These are phyloP conservation scores for Claviceps fusiformis DNA, from an alignment of 2,329 filamentous ascomycete species.

Conservation along the genomic window DNA sequence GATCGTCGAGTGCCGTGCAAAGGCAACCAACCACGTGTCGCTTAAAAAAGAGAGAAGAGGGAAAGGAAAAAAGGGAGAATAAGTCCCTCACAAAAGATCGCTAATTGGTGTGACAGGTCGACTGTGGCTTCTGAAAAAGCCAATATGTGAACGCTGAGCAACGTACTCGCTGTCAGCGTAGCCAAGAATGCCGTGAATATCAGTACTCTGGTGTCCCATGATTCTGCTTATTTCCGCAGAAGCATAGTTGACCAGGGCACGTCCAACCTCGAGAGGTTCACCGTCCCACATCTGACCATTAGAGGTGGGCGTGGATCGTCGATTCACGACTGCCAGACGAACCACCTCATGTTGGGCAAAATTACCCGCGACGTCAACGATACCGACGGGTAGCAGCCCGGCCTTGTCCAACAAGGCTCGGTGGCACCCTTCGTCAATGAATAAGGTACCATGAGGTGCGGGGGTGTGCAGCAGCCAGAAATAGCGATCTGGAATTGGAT, in stretches of 20 bases:
- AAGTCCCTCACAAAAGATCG: conserved; percentile 5
- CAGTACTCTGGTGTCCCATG: conserved; percentile 67
- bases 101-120: conserved; percentile 36
- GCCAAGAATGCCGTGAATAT: conserved; percentile 68
- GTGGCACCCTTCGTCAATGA: conserved; percentile 84
- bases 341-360: conserved; percentile 93
- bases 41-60: neutral
- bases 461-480: conserved; percentile 96
- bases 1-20: neutral
- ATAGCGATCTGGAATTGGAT: conserved; percentile 81
- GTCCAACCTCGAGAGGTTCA: conserved; percentile 59
- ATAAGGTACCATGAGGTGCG: conserved; percentile 77
- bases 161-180: conserved; percentile 95
- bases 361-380: conserved; percentile 74
- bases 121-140: conserved; percentile 49
- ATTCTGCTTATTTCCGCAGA: conserved; percentile 71
- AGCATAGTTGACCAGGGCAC: conserved; percentile 89
- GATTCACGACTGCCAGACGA: conserved; percentile 66
- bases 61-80: neutral
- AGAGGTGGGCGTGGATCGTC: conserved; percentile 25
- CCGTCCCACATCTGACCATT: conserved; percentile 36
- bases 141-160: conserved; percentile 75
- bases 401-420: conserved; percentile 70
- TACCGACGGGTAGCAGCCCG: conserved; percentile 77
- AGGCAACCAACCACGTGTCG: neutral